Percentiles rank a stretch among this genome's conserved stretches.
phyloP scores from a whole-genome alignment of 495 filamentous ascomycete genomes.

The Lasiosphaeris hirsuta region DNA sequence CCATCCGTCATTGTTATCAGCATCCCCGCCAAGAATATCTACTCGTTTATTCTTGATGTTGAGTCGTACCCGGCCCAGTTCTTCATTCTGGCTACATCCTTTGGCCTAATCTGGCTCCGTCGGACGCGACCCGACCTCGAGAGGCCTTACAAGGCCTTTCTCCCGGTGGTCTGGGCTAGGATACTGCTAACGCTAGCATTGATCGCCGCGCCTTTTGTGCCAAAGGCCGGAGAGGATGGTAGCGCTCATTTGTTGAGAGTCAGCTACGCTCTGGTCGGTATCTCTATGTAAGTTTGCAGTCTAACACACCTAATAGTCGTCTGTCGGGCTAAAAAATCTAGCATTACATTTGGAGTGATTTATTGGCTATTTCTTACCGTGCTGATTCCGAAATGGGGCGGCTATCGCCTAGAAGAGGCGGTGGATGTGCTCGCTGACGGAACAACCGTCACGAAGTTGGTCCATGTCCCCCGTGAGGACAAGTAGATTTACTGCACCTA shows the following conservation, averaged over 20 bases:
- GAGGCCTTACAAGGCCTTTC: constrained; percentile 69
- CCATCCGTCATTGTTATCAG: constrained; percentile 63
- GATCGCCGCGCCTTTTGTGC: constrained; percentile 54
- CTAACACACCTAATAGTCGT: no score
- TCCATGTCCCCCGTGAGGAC: constrained; percentile 34
- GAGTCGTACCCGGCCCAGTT: constrained; percentile 67
- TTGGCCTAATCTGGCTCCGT: constrained; percentile 62
- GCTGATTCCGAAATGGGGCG: constrained; percentile 52
- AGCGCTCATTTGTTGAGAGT: constrained; percentile 64
- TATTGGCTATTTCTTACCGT: constrained; percentile 70
- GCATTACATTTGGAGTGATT: constrained; percentile 56
- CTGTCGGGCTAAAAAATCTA: constrained; percentile 28
- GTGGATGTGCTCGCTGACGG: constrained; percentile 56
- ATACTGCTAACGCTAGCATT: constrained; percentile 46
- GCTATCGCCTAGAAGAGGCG: constrained; percentile 58
- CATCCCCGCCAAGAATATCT: constrained; percentile 63
- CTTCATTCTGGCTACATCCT: constrained; percentile 54
- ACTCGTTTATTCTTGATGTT: constrained; percentile 71
- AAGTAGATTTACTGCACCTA: not conserved
- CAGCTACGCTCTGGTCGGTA: constrained; percentile 70
- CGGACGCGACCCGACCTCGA: constrained; percentile 56
- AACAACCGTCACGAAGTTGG: constrained; percentile 56
- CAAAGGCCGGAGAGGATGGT: constrained; percentile 43
- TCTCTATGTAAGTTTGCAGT: constrained; percentile 60
- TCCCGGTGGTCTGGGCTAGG: constrained; percentile 48